Conservation (phyloP, 2,329 filamentous ascomycete genomes). For the Neodidymelliopsis sp. region DNA sequence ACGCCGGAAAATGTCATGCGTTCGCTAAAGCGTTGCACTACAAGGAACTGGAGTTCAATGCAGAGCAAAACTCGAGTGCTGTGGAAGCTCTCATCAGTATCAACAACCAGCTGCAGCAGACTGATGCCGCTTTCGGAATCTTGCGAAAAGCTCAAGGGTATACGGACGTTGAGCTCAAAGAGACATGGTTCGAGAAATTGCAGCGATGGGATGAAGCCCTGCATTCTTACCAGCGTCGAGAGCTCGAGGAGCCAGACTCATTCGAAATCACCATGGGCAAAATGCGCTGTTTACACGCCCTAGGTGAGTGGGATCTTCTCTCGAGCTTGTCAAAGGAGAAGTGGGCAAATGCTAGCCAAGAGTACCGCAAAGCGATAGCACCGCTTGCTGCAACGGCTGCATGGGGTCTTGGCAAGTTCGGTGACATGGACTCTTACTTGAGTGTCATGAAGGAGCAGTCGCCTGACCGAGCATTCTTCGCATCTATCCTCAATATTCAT, state of each 20-base stretch:
- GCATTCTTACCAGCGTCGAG: conserved; percentile 87
- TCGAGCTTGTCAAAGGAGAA: conserved; percentile 89
- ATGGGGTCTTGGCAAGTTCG: conserved; percentile 97
- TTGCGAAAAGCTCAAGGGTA: conserved; percentile 95
- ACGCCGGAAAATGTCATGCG: conserved; percentile 95
- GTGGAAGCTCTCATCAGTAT: conserved; percentile 98
- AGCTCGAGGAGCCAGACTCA: conserved; percentile 72
- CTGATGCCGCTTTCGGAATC: conserved; percentile 97
- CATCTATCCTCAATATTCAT: conserved; percentile 92
- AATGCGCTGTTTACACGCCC: conserved; percentile 96
- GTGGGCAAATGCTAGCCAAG: conserved; percentile 87
- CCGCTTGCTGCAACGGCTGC: conserved; percentile 93
- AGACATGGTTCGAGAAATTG: conserved; percentile 99
- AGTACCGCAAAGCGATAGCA: conserved; percentile 89
- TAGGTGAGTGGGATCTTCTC: conserved; percentile 96
- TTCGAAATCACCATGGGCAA: conserved; percentile 99
- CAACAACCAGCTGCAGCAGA: conserved; percentile 98
- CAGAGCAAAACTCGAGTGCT: conserved; percentile 93
- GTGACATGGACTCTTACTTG: conserved; percentile 97
- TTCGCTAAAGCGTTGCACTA: conserved; percentile 98
- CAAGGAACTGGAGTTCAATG: conserved; percentile 97
- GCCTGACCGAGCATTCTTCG: conserved; percentile 96
- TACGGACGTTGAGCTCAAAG: conserved; percentile 92
- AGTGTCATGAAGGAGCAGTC: conserved; percentile 93
- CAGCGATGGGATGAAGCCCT: conserved; percentile 98